A percentile compares a stretch with the other conserved stretches of the same genome.
These are phyloP conservation scores for Dothistroma septosporum DNA, from an alignment of 2,329 filamentous ascomycete species.

Conservation along the genomic window DNA sequence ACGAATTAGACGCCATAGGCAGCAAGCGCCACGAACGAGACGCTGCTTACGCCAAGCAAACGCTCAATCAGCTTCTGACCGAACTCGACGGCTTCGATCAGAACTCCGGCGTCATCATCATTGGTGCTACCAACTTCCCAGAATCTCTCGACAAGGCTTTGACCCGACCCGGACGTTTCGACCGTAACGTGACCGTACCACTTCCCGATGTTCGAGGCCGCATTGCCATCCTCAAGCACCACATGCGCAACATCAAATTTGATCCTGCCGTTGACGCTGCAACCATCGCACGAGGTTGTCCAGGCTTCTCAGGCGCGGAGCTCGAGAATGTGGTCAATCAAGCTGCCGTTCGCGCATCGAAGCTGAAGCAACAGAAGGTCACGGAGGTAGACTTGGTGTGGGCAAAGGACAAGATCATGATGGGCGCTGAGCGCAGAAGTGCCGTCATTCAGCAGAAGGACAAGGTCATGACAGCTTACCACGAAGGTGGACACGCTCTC, in stretches of 20 bases:
- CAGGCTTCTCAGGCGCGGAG: constrained; percentile 91
- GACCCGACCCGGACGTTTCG: constrained; percentile 89
- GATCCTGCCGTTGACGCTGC: constrained; percentile 76
- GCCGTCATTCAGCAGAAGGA: constrained; percentile 90
- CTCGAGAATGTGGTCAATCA: constrained; percentile 96
- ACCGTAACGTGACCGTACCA: constrained; percentile 83
- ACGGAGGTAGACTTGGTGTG: constrained; percentile 82
- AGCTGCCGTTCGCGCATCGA: constrained; percentile 89
- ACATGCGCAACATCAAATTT: constrained; percentile 85
- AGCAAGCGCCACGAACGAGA: constrained; percentile 90
- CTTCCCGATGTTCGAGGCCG: constrained; percentile 91
- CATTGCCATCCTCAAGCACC: constrained; percentile 87
- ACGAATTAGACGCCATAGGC: constrained; percentile 90
- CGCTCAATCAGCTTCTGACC: constrained; percentile 91
- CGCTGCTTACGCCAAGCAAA: constrained; percentile 93
- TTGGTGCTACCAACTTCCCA: constrained; percentile 94
- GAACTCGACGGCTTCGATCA: constrained; percentile 97
- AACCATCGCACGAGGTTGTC: constrained; percentile 78
- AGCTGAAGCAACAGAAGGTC: constrained; percentile 72
- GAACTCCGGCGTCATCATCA: constrained; percentile 88
- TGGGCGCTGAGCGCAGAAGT: constrained; percentile 88
- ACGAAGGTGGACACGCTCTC: constrained; percentile 92
- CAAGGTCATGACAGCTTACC: constrained; percentile 92
- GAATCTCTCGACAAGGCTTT: constrained; percentile 91
- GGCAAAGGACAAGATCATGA: constrained; percentile 97